These are phyloP conservation scores for Talaromyces sp. DNA, from an alignment of 2,329 filamentous ascomycete species.

Conservation along the genomic window DNA sequence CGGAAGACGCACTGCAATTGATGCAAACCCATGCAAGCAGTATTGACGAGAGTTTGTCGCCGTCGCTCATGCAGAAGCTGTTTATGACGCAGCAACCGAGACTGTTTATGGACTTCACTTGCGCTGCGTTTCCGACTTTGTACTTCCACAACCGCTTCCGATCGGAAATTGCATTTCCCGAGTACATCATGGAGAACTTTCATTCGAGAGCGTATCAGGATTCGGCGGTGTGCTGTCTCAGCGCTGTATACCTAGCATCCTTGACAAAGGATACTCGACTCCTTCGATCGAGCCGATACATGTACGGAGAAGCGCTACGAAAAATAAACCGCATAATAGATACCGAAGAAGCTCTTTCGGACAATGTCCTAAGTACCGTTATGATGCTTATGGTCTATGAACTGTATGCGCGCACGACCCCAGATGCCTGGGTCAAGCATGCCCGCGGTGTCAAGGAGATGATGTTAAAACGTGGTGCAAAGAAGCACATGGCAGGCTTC, in stretches of 20 bases:
- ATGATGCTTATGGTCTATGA: constrained; percentile 37
- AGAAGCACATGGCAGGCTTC: constrained; percentile 32
- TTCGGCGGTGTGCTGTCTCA: constrained; percentile 26
- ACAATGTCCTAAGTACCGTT: constrained; percentile 34
- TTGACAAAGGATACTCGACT: constrained; percentile 25
- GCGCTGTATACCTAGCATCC: constrained; percentile 26
- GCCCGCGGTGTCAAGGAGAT: constrained; percentile 33
- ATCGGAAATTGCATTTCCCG: constrained; percentile 29
- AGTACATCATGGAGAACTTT: constrained; percentile 25
- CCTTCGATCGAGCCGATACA: constrained; percentile 25
- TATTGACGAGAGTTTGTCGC: constrained; percentile 26
- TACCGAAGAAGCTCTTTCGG: constrained; percentile 29
- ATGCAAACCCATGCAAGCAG: constrained; percentile 16
- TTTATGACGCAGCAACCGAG: constrained; percentile 27
- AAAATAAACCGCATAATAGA: constrained; percentile 31
- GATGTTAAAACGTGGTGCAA: constrained; percentile 34
- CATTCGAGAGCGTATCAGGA: constrained; percentile 20
- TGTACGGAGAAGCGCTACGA: constrained; percentile 31
- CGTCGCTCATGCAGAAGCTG: constrained; percentile 28
- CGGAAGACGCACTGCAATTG: constrained; percentile 17
- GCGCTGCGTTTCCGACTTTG: constrained; percentile 27
- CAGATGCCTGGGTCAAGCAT: constrained; percentile 37
- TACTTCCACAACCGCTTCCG: constrained; percentile 30
- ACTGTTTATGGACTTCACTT: constrained; percentile 29
- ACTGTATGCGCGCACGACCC: constrained; percentile 35